A percentile compares a stretch with the other conserved stretches of the same genome.
Conservation (phyloP, 768 basidiomycete genomes). For the Lactarius evosmus region DNA sequence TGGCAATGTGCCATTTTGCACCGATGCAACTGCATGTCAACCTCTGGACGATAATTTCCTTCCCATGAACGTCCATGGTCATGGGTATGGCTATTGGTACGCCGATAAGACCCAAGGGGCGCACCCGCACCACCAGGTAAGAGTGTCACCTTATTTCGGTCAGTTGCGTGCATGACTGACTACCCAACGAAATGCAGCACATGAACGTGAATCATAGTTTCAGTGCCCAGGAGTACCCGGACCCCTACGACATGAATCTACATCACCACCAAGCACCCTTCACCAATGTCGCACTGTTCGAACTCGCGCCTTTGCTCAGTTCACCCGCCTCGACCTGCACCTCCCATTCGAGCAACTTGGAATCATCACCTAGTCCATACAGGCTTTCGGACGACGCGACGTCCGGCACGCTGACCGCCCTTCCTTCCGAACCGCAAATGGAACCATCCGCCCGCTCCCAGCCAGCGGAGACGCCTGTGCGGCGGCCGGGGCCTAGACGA, state of each 20-base stretch:
- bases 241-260: conserved; percentile 5
- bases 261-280: not conserved
- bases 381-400: not conserved
- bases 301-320: not conserved
- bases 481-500: not conserved
- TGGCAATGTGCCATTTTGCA: conserved; percentile 20
- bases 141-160: not conserved
- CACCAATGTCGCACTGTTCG: not conserved
- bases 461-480: conserved; percentile 1
- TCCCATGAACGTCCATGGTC: conserved; percentile 6
- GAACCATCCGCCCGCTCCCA: not conserved
- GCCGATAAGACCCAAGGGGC: conserved; percentile 6
- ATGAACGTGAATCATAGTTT: not conserved
- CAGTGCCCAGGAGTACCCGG: not conserved
- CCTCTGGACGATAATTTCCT: conserved; percentile 16
- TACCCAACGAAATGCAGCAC: conserved; percentile 4
- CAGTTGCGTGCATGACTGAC: not conserved
- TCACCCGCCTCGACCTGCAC: conserved; percentile 5
- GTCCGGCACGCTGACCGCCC: not conserved
- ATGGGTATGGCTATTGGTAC: not conserved
- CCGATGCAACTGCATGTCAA: conserved; percentile 14
- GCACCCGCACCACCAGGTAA: conserved; percentile 15
- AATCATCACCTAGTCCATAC: not conserved
- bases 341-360: conserved; percentile 15
- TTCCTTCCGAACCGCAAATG: not conserved